Conservation (phyloP, 2,329 filamentous ascomycete genomes). For the Colletotrichum simmondsii region DNA sequence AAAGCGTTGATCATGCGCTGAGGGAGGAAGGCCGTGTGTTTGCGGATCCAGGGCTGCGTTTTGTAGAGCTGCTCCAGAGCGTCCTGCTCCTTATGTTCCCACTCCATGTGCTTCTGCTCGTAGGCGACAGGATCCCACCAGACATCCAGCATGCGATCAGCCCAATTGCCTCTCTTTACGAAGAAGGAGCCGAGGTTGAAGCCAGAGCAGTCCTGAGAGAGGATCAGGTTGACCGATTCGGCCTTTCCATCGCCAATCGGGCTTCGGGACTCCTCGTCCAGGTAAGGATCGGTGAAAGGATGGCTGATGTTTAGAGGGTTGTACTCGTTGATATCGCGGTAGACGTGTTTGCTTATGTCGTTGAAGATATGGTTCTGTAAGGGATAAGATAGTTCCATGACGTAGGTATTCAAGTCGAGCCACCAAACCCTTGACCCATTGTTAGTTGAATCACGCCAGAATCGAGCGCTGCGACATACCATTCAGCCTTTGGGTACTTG, state of each 20-base stretch:
- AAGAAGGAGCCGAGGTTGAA: slow-evolving; percentile 99
- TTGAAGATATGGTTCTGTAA: slow-evolving; percentile 93
- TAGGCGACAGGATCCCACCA: slow-evolving; percentile 99
- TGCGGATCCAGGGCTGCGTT: slow-evolving; percentile 91
- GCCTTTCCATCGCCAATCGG: slow-evolving; percentile 79
- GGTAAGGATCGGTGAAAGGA: slow-evolving; percentile 77
- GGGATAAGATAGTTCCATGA: slow-evolving; percentile 95
- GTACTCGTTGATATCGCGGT: slow-evolving; percentile 96
- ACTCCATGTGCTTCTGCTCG: slow-evolving; percentile 98
- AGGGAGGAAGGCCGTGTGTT: slow-evolving; percentile 87
- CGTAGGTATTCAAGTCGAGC: slow-evolving; percentile 96
- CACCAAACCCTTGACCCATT: slow-evolving; percentile 87
- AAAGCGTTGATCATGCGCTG: slow-evolving; percentile 97
- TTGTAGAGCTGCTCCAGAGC: slow-evolving; percentile 92
- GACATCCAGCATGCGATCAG: slow-evolving; percentile 89
- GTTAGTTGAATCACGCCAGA: neutral
- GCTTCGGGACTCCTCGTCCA: slow-evolving; percentile 80
- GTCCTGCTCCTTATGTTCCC: slow-evolving; percentile 99
- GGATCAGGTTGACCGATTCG: slow-evolving; percentile 85
- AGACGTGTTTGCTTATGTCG: slow-evolving; percentile 77
- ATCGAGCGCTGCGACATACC: slow-evolving; percentile 68
- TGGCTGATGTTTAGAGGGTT: slow-evolving; percentile 96
- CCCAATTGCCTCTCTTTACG: slow-evolving; percentile 85
- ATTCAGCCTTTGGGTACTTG: slow-evolving; percentile 96
- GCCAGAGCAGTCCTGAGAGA: slow-evolving; percentile 93